Percentiles rank a stretch among this genome's conserved stretches.
Evolutionary conservation across 176 grass and related monocot species (phyloP).

Genomic region (Oryza meyeriana): DNA sequence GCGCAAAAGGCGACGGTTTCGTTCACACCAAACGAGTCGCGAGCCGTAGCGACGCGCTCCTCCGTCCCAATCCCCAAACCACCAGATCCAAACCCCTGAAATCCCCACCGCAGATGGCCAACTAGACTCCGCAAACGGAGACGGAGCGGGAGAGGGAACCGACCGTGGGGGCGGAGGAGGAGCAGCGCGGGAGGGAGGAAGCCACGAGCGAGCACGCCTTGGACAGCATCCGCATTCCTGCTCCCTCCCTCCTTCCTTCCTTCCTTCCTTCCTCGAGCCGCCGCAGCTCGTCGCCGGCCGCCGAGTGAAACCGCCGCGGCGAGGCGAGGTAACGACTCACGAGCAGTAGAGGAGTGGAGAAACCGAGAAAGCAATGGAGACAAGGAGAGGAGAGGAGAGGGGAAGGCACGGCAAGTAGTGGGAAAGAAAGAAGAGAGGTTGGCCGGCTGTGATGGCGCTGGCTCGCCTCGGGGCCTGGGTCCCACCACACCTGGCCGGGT

Average conservation of each 20-base stretch:
- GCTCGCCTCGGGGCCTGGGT: conserved; percentile 11
- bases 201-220: conserved; percentile 81
- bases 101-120: neutral
- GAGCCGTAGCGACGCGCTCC: neutral
- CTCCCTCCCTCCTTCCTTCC: neutral
- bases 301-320: neutral
- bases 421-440: conserved; percentile 11
- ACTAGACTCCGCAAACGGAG: neutral
- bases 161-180: conserved; percentile 70
- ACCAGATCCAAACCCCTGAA: conserved; percentile 25
- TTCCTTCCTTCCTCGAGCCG: neutral
- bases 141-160: neutral
- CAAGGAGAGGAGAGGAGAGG: neutral
- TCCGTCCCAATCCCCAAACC: neutral
- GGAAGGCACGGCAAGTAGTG: conserved; percentile 25
- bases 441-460: conserved; percentile 42
- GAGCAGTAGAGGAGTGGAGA: neutral
- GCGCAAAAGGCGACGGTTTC: neutral
- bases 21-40: conserved; percentile 23
- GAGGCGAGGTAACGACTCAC: neutral
- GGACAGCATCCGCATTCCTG: conserved; percentile 61
- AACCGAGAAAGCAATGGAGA: conserved; percentile 3
- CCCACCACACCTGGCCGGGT: neutral
- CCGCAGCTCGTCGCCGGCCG: neutral
- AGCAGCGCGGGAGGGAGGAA: conserved; percentile 76